Evolutionary conservation across 2,329 filamentous ascomycete genomes (phyloP).

Genomic region (Botryotinia calthae): DNA sequence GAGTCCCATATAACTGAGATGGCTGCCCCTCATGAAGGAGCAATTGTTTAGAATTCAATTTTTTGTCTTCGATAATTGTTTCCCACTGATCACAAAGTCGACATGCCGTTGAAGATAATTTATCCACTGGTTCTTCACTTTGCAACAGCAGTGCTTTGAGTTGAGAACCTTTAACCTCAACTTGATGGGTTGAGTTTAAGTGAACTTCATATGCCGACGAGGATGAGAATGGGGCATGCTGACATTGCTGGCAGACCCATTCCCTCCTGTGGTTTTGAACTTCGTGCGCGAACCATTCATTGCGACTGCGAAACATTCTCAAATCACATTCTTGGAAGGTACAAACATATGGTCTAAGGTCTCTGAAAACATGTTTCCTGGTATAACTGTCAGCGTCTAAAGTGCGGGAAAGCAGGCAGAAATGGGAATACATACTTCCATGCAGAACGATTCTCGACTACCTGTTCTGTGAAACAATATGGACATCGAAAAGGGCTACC

Average conservation of each 20-base stretch:
- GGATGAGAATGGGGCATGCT: slow-evolving; percentile 19
- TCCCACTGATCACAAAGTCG: slow-evolving; percentile 39
- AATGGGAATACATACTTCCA: slow-evolving; percentile 29
- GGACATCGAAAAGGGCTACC: slow-evolving; percentile 32
- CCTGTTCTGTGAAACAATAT: slow-evolving; percentile 30
- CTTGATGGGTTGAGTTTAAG: slow-evolving; percentile 21
- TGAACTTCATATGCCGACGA: slow-evolving; percentile 25
- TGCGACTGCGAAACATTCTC: slow-evolving; percentile 35
- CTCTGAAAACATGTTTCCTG: slow-evolving; percentile 38
- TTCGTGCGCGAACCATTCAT: slow-evolving; percentile 40
- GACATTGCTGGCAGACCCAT: slow-evolving; percentile 35
- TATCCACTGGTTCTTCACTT: slow-evolving; percentile 30
- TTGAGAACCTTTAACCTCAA: slow-evolving; percentile 21
- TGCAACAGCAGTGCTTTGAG: slow-evolving; percentile 30
- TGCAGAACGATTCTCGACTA: slow-evolving; percentile 24
- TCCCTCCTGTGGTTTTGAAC: slow-evolving; percentile 35
- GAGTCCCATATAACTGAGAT: slow-evolving; percentile 24
- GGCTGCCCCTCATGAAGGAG: slow-evolving; percentile 21
- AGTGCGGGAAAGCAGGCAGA: not conserved
- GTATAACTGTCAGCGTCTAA: not conserved
- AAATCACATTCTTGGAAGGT: slow-evolving; percentile 38
- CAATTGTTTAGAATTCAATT: slow-evolving; percentile 16
- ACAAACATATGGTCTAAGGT: slow-evolving; percentile 41
- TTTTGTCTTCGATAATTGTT: slow-evolving; percentile 19
- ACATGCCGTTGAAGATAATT: slow-evolving; percentile 33